Conservation (phyloP, 129 eudicot genomes). For the Flaveria bidentis region DNA sequence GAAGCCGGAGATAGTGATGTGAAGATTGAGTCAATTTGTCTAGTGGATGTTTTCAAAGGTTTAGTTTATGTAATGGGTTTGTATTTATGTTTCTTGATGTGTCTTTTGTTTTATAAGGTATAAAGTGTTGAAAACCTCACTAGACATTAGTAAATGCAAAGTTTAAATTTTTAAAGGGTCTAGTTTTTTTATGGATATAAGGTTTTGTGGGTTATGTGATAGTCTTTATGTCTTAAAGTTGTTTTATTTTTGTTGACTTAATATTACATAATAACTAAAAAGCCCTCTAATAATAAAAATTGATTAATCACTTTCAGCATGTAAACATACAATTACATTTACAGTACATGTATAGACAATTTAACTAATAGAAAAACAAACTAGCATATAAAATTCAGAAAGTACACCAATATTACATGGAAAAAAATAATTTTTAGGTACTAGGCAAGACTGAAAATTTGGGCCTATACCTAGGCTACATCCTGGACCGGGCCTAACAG, state of each 20-base stretch:
- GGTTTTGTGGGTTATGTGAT: slow-evolving; percentile 29
- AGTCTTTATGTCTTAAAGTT: slow-evolving; percentile 22
- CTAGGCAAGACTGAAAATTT: neutral
- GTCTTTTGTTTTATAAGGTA: slow-evolving; percentile 30
- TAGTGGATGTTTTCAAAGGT: slow-evolving; percentile 25
- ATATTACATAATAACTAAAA: neutral
- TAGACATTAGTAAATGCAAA: slow-evolving; percentile 30
- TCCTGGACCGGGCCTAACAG: neutral
- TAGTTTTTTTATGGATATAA: slow-evolving; percentile 23
- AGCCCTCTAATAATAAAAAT: too few relatives aligned
- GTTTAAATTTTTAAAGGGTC: slow-evolving; percentile 10
- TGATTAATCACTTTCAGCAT: neutral
- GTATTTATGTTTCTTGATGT: slow-evolving; percentile 17
- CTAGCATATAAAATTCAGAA: neutral
- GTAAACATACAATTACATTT: neutral
- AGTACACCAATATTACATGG: neutral
- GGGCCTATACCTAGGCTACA: neutral
- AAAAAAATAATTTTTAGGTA: neutral
- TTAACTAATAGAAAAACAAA: neutral
- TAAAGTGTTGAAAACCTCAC: slow-evolving; percentile 31
- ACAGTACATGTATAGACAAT: neutral
- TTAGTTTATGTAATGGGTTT: slow-evolving; percentile 24
- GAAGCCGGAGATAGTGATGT: slow-evolving; percentile 99
- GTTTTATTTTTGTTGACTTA: neutral
- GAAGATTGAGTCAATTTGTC: slow-evolving; percentile 33